A percentile compares a stretch with the other conserved stretches of the same genome.
These are phyloP conservation scores for Zalerion maritima DNA, from an alignment of 495 filamentous ascomycete species.

Conservation along the genomic window DNA sequence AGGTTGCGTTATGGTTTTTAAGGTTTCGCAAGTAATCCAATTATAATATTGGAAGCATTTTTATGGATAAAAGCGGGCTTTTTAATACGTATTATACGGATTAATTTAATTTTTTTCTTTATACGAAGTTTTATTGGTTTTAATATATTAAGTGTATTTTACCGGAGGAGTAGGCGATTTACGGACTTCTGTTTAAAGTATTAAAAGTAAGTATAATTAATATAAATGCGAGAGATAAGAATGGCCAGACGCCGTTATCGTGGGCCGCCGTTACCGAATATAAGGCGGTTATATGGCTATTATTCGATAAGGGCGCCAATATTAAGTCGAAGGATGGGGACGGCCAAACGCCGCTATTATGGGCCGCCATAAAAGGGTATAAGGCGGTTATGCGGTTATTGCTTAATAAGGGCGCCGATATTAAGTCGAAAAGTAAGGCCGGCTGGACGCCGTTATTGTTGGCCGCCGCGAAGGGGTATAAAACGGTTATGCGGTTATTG, in stretches of 20 bases:
- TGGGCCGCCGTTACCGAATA: not conserved
- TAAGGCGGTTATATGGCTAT: constrained; percentile 1
- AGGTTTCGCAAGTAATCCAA: constrained; percentile 12
- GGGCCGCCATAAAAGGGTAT: not conserved
- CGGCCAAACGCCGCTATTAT: constrained; percentile 1
- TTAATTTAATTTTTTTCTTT: constrained; percentile 12
- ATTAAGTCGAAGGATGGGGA: constrained; percentile 1
- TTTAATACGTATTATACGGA: no score
- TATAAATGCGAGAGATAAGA: constrained; percentile 3
- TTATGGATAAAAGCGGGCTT: constrained; percentile 11
- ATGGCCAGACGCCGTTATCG: constrained; percentile 3
- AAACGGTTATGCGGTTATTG: constrained; percentile 5
- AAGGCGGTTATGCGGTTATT: not conserved
- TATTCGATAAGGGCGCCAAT: constrained; percentile 1
- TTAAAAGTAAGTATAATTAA: constrained; percentile 10
- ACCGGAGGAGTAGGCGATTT: constrained; percentile 2
- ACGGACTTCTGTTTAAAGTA: constrained; percentile 13
- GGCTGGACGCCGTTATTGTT: not conserved
- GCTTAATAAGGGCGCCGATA: not conserved
- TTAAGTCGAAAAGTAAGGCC: not conserved
- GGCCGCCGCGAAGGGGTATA: constrained; percentile 3
- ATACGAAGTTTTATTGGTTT: constrained; percentile 14
- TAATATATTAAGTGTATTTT: constrained; percentile 7
- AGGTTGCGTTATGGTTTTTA: constrained; percentile 16
- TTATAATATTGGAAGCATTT: constrained; percentile 15